These are phyloP conservation scores for Lentinus polychrous DNA, from an alignment of 1,284 basidiomycete genomes.

Conservation along the genomic window DNA sequence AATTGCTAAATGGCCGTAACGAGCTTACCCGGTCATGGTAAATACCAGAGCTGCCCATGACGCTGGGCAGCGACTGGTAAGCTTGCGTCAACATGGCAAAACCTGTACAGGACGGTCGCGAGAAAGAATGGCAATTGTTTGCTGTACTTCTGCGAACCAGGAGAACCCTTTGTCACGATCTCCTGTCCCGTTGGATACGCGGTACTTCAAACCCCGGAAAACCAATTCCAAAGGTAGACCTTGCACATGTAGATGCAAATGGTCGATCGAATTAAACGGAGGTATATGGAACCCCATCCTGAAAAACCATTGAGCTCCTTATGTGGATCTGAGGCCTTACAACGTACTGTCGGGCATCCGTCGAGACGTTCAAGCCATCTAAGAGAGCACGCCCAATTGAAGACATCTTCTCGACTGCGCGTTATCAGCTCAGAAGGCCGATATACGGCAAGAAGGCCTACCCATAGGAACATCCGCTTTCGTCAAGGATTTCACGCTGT, in stretches of 20 bases:
- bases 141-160: constrained; percentile 71
- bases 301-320: constrained; percentile 4
- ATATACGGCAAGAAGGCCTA: constrained; percentile 22
- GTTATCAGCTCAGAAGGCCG: not conserved
- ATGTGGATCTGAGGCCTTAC: constrained; percentile 4
- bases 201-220: constrained; percentile 50
- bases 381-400: constrained; percentile 48
- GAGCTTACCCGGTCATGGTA: too few species aligned
- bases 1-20: too few species aligned
- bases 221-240: constrained; percentile 56
- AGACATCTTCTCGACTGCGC: constrained; percentile 56
- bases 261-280: constrained; percentile 73
- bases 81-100: constrained; percentile 51
- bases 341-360: constrained; percentile 38
- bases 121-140: constrained; percentile 58
- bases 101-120: constrained; percentile 45
- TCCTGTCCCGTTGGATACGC: constrained; percentile 33
- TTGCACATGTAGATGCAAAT: constrained; percentile 78
- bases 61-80: too few species aligned
- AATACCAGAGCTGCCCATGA: too few species aligned
- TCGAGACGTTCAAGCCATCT: constrained; percentile 36
- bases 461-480: constrained; percentile 41
- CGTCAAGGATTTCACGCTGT: constrained; percentile 43
- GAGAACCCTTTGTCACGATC: constrained; percentile 57
- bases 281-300: constrained; percentile 81